phyloP scores from a whole-genome alignment of 768 basidiomycete genomes.

The Agaricus bisporus region DNA sequence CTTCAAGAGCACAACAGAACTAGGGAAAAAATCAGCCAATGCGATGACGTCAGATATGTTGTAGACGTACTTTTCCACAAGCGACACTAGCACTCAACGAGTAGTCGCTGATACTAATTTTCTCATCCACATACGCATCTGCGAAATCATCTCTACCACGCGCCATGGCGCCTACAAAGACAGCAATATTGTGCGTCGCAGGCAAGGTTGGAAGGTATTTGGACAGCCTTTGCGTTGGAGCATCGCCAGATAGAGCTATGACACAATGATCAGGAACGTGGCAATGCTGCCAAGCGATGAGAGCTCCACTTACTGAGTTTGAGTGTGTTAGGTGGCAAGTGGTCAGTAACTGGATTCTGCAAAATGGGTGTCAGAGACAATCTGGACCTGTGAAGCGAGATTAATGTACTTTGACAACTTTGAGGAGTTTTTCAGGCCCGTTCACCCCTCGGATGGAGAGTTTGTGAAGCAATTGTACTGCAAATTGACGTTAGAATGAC shows the following conservation, averaged over 20 bases:
- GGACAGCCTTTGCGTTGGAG: conserved; percentile 74
- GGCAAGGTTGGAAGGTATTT: conserved; percentile 83
- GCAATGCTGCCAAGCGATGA: neutral
- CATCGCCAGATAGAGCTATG: conserved; percentile 87
- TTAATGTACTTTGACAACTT: conserved; percentile 82
- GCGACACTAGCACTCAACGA: conserved; percentile 90
- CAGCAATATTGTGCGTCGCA: conserved; percentile 81
- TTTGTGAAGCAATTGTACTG: conserved; percentile 96
- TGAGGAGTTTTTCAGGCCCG: conserved; percentile 92
- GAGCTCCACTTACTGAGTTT: conserved; percentile 73
- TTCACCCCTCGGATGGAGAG: conserved; percentile 94
- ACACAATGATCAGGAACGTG: conserved; percentile 1
- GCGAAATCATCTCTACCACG: conserved; percentile 96
- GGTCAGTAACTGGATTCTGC: conserved; percentile 91
- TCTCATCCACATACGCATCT: conserved; percentile 90
- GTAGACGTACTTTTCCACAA: conserved; percentile 81
- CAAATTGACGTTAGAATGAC: neutral
- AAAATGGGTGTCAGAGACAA: conserved; percentile 7
- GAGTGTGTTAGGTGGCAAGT: conserved; percentile 90
- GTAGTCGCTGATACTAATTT: conserved; percentile 95
- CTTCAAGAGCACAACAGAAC: conserved; percentile 91
- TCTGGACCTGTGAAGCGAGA: neutral
- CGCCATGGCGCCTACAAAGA: conserved; percentile 99
- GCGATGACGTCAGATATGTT: neutral
- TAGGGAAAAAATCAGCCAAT: conserved; percentile 21